These are phyloP conservation scores for Periconia sp. DNA, from an alignment of 2,329 filamentous ascomycete genomes.

Conservation along the genomic window DNA sequence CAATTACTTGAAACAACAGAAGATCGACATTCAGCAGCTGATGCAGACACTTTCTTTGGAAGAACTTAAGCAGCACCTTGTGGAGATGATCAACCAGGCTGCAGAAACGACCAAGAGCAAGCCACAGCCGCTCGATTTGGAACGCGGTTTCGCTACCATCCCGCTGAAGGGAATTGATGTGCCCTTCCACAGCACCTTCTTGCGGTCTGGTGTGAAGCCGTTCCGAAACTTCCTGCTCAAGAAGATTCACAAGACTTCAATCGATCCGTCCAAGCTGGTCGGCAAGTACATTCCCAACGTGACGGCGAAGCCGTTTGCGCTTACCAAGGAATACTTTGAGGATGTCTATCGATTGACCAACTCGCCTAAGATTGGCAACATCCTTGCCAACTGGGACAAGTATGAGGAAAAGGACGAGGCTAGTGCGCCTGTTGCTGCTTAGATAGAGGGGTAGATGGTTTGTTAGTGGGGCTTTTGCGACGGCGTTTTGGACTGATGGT, in stretches of 20 bases:
- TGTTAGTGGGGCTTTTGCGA: not conserved
- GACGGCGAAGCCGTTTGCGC: slow-evolving; percentile 89
- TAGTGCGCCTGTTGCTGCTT: slow-evolving; percentile 20
- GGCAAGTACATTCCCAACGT: slow-evolving; percentile 99
- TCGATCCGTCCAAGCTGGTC: slow-evolving; percentile 93
- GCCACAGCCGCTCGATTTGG: slow-evolving; percentile 81
- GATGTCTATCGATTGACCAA: slow-evolving; percentile 96
- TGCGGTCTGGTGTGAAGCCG: slow-evolving; percentile 96
- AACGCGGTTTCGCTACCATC: slow-evolving; percentile 96
- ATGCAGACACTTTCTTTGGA: slow-evolving; percentile 85
- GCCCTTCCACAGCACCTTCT: slow-evolving; percentile 98
- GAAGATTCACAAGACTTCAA: slow-evolving; percentile 99
- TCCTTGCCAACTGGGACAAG: slow-evolving; percentile 74
- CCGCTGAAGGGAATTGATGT: slow-evolving; percentile 97
- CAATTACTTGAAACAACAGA: slow-evolving; percentile 95
- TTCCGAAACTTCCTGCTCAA: slow-evolving; percentile 98
- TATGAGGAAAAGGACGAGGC: slow-evolving; percentile 48
- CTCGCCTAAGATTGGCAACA: slow-evolving; percentile 71
- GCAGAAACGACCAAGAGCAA: slow-evolving; percentile 86
- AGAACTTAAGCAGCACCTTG: slow-evolving; percentile 85
- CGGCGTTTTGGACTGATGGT: slow-evolving; percentile 5
- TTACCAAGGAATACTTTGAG: slow-evolving; percentile 99
- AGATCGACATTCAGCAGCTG: slow-evolving; percentile 93
- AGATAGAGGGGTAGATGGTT: not conserved
- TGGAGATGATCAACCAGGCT: slow-evolving; percentile 87